Base-by-base conservation (phyloP, 371 early-diverging fungal genomes). In the Mucor irregularis region DNA sequence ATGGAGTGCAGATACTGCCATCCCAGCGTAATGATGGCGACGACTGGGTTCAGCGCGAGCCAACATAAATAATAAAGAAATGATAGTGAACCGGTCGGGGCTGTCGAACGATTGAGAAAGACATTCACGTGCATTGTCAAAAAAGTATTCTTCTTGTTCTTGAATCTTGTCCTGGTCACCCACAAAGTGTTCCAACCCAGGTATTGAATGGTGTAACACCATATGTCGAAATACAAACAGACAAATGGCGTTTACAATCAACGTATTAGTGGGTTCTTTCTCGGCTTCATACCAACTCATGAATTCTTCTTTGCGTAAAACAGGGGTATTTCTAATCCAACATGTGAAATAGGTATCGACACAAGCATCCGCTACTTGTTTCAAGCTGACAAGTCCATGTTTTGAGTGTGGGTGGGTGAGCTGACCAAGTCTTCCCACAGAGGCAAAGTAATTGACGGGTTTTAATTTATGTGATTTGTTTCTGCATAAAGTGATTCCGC, bases 171-270 rank as follows among this genome's bases (percentile, higher is more conserved):
- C 64, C 31, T 62, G 72, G 24, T 77, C 70, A 44, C 54, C 40
- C 14, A 65, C 26, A 33, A 73, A 68, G 16, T 63, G 65, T 5
- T 49, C 55, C 13, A 73, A 50, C 9, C 53, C 58, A 9, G 69
- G 50, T 17, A 43, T 55, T 43, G 64, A 57, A 51, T 78, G 79
- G 24, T 73, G 73, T 4, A 64, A 44, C 13, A 75, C 64, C 49
- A 64, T 65, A 45, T 78, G 79, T 14, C 65, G 58, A 50, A 73
- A 74, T 0, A 54, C 50, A 37, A 48, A 57, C 2, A 64, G 47
- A 47, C 73, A 73, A 31, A 78, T 64, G 11, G 79, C 79, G 48
- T 78, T 78, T 25, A 78, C 76, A 40, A 78, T 69, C 16, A 78
- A 40, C 3, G 69, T 69, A 24, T 78, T 71, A 7, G 55, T 52